A percentile compares a stretch with the other conserved stretches of the same genome.
These are phyloP conservation scores for Rhododendron kiyosumense DNA, from an alignment of 148 eudicot species.

Conservation along the genomic window DNA sequence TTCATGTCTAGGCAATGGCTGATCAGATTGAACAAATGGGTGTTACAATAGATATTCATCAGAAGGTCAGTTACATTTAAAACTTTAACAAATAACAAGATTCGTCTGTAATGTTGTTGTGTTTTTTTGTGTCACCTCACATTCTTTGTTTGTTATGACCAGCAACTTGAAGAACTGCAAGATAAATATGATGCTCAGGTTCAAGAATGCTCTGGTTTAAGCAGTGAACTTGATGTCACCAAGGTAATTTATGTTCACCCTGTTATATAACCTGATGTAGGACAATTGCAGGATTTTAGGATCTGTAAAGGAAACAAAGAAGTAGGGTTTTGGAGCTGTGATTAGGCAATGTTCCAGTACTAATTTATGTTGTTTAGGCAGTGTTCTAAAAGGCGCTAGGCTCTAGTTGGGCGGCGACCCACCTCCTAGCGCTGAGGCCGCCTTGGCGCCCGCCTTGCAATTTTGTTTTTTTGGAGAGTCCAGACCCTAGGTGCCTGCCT, in stretches of 20 bases:
- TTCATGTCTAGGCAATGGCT: conserved; percentile 55
- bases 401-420: no score
- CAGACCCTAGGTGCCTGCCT: no score
- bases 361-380: background rate
- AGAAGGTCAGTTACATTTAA: conserved; percentile 39
- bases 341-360: background rate
- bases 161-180: conserved; percentile 68
- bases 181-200: conserved; percentile 48
- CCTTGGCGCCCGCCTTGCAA: no score
- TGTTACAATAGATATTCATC: conserved; percentile 51
- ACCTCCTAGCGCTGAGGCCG: no score
- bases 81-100: background rate
- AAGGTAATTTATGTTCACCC: conserved; percentile 24
- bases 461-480: no score
- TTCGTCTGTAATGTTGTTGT: background rate
- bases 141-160: background rate
- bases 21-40: conserved; percentile 87
- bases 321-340: background rate
- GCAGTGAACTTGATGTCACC: conserved; percentile 49
- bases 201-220: conserved; percentile 43
- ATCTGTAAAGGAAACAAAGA: background rate
- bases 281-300: background rate
- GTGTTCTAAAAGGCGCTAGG: no score
- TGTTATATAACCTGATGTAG: background rate
- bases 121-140: background rate